phyloP scores from a whole-genome alignment of 495 filamentous ascomycete species.

The Aspergillus carlsbadensis region DNA sequence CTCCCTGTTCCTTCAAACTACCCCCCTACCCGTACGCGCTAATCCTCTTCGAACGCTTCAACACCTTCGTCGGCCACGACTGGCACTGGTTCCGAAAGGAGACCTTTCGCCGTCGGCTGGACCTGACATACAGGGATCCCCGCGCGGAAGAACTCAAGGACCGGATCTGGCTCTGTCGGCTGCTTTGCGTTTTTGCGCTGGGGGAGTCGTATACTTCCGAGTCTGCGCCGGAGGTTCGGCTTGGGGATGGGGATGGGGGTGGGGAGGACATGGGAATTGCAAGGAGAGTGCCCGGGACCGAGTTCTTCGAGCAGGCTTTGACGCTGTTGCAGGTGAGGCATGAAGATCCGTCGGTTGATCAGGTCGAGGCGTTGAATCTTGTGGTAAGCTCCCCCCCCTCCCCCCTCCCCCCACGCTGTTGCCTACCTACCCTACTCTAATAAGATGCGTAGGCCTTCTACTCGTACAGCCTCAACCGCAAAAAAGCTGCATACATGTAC shows the following conservation, averaged over 20 bases:
- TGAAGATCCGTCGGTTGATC: not conserved
- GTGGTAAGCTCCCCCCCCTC: not conserved
- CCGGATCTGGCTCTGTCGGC: not conserved
- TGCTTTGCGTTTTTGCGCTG: not conserved
- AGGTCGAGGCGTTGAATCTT: not conserved
- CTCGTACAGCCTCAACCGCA: slow-evolving; percentile 14
- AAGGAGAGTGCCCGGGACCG: not conserved
- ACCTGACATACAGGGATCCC: not conserved
- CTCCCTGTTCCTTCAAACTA: not conserved
- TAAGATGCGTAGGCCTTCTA: slow-evolving; percentile 21
- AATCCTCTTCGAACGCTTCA: not conserved
- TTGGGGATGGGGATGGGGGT: too few relatives aligned
- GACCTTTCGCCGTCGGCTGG: not conserved
- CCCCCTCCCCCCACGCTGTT: too few relatives aligned
- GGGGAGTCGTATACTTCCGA: not conserved
- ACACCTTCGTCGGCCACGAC: not conserved
- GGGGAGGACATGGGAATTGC: not conserved
- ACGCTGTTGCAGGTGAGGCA: not conserved
- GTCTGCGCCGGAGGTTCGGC: not conserved
- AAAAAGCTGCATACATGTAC: slow-evolving; percentile 19
- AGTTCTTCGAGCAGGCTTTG: slow-evolving; percentile 1
- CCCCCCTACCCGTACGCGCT: not conserved
- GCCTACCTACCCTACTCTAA: too few relatives aligned
- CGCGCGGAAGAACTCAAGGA: not conserved
- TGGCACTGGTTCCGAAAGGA: not conserved